Conservation (phyloP, 305 asterid species). For the Galium porrigens region DNA sequence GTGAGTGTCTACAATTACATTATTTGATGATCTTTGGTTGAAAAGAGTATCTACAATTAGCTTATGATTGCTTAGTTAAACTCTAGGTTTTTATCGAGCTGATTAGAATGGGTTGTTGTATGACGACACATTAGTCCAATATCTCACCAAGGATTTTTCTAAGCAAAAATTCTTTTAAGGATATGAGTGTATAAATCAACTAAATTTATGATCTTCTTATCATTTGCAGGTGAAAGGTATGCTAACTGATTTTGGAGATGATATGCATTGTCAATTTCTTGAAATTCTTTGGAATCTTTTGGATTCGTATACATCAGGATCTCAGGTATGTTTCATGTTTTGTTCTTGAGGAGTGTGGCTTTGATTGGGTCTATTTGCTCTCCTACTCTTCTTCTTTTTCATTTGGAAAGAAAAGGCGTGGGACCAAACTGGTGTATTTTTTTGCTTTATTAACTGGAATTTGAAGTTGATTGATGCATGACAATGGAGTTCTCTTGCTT, state of each 20-base stretch:
- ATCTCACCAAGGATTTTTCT: not conserved
- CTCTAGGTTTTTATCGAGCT: not conserved
- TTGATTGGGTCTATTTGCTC: not conserved
- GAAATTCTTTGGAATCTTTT: constrained; percentile 91
- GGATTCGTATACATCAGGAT: constrained; percentile 57
- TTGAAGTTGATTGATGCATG: not conserved
- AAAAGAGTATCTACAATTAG: not conserved
- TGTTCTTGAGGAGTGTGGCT: not conserved
- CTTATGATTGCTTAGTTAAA: not conserved
- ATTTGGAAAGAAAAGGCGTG: not conserved
- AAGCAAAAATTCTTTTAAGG: not conserved
- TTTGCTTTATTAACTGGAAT: not conserved
- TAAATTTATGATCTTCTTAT: not conserved
- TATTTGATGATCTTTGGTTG: not conserved
- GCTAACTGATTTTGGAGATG: constrained; percentile 85
- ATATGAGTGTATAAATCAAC: not conserved
- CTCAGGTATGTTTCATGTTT: constrained; percentile 39
- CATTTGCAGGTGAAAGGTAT: constrained; percentile 65
- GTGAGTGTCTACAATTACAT: constrained; percentile 29
- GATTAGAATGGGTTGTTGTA: not conserved
- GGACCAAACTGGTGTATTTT: not conserved
- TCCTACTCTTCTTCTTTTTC: not conserved
- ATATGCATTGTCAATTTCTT: constrained; percentile 94
- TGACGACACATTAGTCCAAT: not conserved
- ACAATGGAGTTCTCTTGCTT: not conserved